These are phyloP conservation scores for Thalassiosira mediterranea DNA, from an alignment of 352 stramenopile species.

Conservation along the genomic window DNA sequence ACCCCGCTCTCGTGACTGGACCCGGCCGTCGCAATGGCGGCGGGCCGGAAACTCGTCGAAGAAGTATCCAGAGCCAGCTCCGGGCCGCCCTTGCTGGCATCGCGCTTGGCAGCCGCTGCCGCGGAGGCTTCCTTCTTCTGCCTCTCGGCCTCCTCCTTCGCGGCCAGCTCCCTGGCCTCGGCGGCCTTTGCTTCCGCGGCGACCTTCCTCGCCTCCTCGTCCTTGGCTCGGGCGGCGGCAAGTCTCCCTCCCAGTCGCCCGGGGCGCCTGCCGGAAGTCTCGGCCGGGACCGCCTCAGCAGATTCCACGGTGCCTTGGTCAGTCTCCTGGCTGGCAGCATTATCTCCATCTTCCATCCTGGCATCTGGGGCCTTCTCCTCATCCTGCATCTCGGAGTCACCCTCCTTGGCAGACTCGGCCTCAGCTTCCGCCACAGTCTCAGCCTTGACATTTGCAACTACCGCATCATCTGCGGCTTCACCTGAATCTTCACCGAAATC, in stretches of 20 bases:
- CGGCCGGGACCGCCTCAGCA: not conserved
- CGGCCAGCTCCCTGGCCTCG: not conserved
- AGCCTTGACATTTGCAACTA: not conserved
- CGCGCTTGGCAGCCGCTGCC: not conserved
- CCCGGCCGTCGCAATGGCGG: slow-evolving; percentile 56
- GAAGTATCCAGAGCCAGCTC: slow-evolving; percentile 45
- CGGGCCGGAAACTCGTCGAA: slow-evolving; percentile 55
- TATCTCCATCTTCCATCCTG: no score
- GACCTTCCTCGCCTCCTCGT: slow-evolving; percentile 45
- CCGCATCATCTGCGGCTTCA: slow-evolving; percentile 21
- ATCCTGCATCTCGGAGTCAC: not conserved
- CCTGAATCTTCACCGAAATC: slow-evolving; percentile 29
- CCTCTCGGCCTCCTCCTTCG: slow-evolving; percentile 17
- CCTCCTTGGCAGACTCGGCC: not conserved
- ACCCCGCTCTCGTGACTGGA: not conserved
- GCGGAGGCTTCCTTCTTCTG: slow-evolving; percentile 1
- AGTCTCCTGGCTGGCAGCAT: no score
- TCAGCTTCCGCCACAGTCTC: slow-evolving; percentile 17
- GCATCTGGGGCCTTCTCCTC: slow-evolving; percentile 20
- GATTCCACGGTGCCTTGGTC: slow-evolving; percentile 2
- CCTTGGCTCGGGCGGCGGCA: slow-evolving; percentile 53
- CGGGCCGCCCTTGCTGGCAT: not conserved
- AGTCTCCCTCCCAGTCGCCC: slow-evolving; percentile 30
- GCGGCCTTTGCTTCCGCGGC: slow-evolving; percentile 16
- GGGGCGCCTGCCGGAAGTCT: slow-evolving; percentile 16